phyloP scores from a whole-genome alignment of 2,329 filamentous ascomycete species.

The Decorospora gaudefroyi region DNA sequence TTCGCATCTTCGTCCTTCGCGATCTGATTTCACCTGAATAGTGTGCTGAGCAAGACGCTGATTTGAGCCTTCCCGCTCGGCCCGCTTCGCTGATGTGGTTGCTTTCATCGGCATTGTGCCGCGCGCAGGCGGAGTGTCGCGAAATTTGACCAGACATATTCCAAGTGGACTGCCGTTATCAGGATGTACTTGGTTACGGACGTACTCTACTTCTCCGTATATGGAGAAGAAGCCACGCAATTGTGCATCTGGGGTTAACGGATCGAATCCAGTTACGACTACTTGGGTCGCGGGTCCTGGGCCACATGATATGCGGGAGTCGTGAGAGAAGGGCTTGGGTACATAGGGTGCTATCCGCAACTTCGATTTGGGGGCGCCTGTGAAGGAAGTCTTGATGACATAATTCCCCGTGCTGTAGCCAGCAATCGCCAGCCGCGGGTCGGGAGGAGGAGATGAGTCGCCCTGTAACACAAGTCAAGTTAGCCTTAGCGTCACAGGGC shows the following conservation, averaged over 20 bases:
- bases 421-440: conserved; percentile 75
- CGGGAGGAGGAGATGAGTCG: conserved; percentile 76
- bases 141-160: conserved; percentile 88
- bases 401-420: conserved; percentile 61
- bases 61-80: conserved; percentile 75
- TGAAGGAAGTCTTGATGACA: conserved; percentile 58
- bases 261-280: conserved; percentile 95
- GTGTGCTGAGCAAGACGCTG: conserved; percentile 76
- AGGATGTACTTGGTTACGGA: conserved; percentile 93
- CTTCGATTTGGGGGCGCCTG: conserved; percentile 68
- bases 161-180: conserved; percentile 92
- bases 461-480: conserved; percentile 61
- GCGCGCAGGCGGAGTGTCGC: conserved; percentile 65
- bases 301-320: conserved; percentile 80
- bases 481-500: conserved; percentile 50
- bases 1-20: conserved; percentile 80
- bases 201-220: conserved; percentile 85
- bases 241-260: conserved; percentile 77
- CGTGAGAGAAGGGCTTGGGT: conserved; percentile 79
- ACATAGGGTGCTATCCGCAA: conserved; percentile 75
- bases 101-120: conserved; percentile 65
- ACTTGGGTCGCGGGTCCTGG: conserved; percentile 88
- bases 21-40: conserved; percentile 85
- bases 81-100: conserved; percentile 78
- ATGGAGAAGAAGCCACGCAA: conserved; percentile 75